Evolutionary conservation across 306 rosid genomes (phyloP).

Genomic region (Vigna trinervia): DNA sequence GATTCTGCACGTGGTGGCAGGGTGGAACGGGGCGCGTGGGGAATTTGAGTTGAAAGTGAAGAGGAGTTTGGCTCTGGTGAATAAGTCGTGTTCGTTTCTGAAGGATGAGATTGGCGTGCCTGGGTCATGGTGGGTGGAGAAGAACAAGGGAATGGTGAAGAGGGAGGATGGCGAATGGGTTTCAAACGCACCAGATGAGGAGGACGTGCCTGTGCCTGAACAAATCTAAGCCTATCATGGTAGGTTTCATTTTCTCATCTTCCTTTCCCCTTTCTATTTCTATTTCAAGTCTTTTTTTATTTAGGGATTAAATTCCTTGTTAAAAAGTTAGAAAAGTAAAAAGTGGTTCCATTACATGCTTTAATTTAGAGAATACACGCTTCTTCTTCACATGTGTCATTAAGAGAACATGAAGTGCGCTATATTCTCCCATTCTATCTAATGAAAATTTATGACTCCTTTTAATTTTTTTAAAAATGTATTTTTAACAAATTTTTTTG

Average conservation of each 20-base stretch:
- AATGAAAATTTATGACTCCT: too few relatives aligned
- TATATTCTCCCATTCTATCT: too few relatives aligned
- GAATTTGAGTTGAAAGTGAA: constrained; percentile 66
- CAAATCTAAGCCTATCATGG: not conserved
- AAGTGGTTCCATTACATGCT: too few relatives aligned
- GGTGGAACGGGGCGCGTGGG: constrained; percentile 64
- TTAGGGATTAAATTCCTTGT: not conserved
- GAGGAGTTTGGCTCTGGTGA: constrained; percentile 74
- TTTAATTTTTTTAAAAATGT: too few relatives aligned
- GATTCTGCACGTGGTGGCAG: constrained; percentile 73
- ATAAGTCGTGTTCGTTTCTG: constrained; percentile 61
- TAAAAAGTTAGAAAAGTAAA: not conserved
- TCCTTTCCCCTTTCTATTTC: too few relatives aligned
- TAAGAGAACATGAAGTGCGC: too few relatives aligned
- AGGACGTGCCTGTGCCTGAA: constrained; percentile 70
- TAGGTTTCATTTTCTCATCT: too few relatives aligned
- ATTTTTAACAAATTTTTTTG: too few relatives aligned
- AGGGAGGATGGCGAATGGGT: constrained; percentile 69
- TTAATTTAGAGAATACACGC: too few relatives aligned
- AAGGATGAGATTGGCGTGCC: constrained; percentile 56
- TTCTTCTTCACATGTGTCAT: too few relatives aligned
- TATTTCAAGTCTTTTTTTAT: too few relatives aligned
- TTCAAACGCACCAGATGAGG: constrained; percentile 52
- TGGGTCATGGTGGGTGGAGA: constrained; percentile 73
- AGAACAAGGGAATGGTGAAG: constrained; percentile 65